Evolutionary conservation across 179 eudicot genomes (phyloP), one percentile per base, ranked within the genome.

Genomic region (Dionaea muscipula): DNA sequence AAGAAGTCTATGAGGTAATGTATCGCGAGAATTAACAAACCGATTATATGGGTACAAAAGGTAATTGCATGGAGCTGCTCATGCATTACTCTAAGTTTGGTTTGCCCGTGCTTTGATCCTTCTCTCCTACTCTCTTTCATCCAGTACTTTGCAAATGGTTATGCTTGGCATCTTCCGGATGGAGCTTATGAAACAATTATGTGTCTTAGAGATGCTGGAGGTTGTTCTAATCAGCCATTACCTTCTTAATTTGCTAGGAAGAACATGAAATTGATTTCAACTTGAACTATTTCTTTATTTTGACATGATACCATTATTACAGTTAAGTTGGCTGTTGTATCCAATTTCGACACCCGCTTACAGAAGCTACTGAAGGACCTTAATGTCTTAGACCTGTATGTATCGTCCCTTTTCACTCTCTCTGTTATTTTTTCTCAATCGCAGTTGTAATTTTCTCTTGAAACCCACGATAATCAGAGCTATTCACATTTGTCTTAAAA

Each of bases 281-380:
- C 41, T 47, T 7, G 47, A 17, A 6, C 19, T 6, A 7, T 38
- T 4, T 18, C 1, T n/a, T n/a, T 6, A 43, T n/a, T 19, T 43
- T 17, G 15, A 38, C 43, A 38, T 38, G 16, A 38, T 38, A 10
- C 17, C 20, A 17, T 19, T 23, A 63, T 50, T 53, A 55, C 87
- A 93, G 99, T 93, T 69, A 88, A 85, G 78, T 68, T 93, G 69
- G 99, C 90, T 22, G 94, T 88, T 57, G 95, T 93, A 22, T 93
- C 99, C 72, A 93, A 93, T 68, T 93, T 93, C 27, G 99, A 93
- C 76, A 82, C 66, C 49, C 91, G 99, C 55, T 72, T 93, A 71
- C 82, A 94, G 78, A 93, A 93, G 85, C 74, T 93, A 51, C 64
- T 93, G 60, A 78, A 78, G 78, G 99, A 93, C 47, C 95, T 88